phyloP scores from a whole-genome alignment of 1,284 basidiomycete genomes.

The Flammula alnicola region DNA sequence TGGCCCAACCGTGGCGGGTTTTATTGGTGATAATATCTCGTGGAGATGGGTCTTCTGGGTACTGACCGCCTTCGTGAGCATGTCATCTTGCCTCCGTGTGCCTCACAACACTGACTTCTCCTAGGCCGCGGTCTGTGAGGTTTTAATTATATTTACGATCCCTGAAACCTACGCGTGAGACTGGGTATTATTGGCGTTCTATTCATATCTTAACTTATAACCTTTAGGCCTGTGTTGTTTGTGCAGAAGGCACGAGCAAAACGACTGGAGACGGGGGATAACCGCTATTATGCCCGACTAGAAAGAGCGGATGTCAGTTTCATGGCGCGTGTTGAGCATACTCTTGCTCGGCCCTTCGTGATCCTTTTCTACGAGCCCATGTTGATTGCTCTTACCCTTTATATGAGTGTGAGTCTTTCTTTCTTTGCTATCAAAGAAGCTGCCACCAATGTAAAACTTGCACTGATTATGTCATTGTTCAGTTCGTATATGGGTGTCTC shows the following conservation, averaged over 20 bases:
- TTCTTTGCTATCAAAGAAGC: not conserved
- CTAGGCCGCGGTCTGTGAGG: constrained; percentile 23
- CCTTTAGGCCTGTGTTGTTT: constrained; percentile 58
- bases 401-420: constrained; percentile 58
- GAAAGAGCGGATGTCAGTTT: constrained; percentile 48
- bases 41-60: constrained; percentile 85
- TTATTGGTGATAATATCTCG: constrained; percentile 50
- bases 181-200: too few species aligned
- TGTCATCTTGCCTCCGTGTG: not conserved
- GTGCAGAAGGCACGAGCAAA: constrained; percentile 45
- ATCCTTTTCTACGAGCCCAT: constrained; percentile 81
- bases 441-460: constrained; percentile 18
- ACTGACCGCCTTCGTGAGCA: constrained; percentile 64
- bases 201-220: not conserved
- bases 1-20: constrained; percentile 71
- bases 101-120: not conserved
- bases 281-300: constrained; percentile 59
- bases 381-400: constrained; percentile 71
- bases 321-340: constrained; percentile 48
- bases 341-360: constrained; percentile 66
- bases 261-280: constrained; percentile 64
- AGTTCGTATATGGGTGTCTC: constrained; percentile 65
- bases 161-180: constrained; percentile 75
- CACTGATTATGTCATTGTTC: constrained; percentile 29
- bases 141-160: constrained; percentile 66